phyloP scores from a whole-genome alignment of 2,329 filamentous ascomycete genomes.

The Neonectria hederae region DNA sequence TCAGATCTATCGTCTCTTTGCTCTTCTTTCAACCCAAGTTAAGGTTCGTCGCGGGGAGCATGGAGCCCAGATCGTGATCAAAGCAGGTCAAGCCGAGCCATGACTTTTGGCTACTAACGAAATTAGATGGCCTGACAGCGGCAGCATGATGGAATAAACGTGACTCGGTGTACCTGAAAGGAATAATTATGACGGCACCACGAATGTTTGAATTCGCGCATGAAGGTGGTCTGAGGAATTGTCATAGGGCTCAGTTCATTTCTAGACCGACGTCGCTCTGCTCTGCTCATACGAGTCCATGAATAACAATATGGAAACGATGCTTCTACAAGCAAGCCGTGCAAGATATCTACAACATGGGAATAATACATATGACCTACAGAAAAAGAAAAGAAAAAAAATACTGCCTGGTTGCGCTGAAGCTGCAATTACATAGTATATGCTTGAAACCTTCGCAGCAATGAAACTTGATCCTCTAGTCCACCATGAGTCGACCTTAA shows the following conservation, averaged over 20 bases:
- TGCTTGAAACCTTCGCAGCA: background rate
- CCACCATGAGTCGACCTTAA: background rate
- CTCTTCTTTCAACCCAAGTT: background rate
- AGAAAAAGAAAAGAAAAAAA: too few relatives aligned
- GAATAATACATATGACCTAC: background rate
- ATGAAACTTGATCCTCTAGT: background rate
- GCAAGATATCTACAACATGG: background rate
- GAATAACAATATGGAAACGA: background rate
- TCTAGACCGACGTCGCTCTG: background rate
- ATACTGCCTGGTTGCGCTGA: background rate
- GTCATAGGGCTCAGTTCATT: background rate
- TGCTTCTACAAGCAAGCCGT: background rate
- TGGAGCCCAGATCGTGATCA: background rate
- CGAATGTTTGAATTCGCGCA: background rate
- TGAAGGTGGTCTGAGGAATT: background rate
- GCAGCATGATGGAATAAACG: background rate
- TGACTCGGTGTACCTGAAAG: background rate
- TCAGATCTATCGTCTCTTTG: background rate
- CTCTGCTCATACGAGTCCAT: background rate
- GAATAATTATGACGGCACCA: background rate
- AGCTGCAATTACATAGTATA: background rate
- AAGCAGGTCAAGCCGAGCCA: constrained; percentile 14
- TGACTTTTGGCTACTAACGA: constrained; percentile 21
- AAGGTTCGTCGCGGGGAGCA: background rate
- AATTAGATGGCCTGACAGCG: constrained; percentile 15